Evolutionary conservation across 768 basidiomycete genomes (phyloP).

Genomic region (Russula sp.): DNA sequence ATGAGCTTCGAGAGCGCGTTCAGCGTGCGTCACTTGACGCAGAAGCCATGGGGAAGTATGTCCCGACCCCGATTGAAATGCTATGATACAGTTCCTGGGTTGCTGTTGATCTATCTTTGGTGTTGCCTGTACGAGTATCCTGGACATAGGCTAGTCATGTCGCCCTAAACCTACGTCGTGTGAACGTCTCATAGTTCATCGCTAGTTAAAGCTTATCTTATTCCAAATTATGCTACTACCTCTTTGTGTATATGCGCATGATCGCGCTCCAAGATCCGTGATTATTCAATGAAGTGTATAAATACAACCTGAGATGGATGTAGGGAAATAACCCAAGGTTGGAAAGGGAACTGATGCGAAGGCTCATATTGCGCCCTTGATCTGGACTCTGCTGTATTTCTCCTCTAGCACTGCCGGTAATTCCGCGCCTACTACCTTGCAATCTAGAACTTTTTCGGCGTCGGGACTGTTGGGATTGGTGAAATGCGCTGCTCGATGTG

Average conservation of each 20-base stretch:
- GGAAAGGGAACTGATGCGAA: constrained; percentile 11
- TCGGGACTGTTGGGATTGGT: constrained; percentile 58
- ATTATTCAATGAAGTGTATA: constrained; percentile 13
- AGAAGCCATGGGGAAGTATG: constrained; percentile 1
- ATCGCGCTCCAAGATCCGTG: constrained; percentile 1
- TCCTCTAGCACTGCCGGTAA: constrained; percentile 65
- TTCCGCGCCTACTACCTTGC: constrained; percentile 51
- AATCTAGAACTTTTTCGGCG: constrained; percentile 61
- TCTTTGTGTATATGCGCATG: not conserved
- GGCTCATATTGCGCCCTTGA: constrained; percentile 84
- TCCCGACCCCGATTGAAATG: not conserved
- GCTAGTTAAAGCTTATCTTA: not conserved
- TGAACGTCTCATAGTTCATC: not conserved
- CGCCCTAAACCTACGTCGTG: not conserved
- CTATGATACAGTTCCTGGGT: not conserved
- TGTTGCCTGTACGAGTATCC: not conserved
- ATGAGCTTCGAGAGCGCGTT: constrained; percentile 12
- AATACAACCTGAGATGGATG: constrained; percentile 7
- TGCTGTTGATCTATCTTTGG: not conserved
- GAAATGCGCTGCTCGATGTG: constrained; percentile 64
- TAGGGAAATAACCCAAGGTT: constrained; percentile 3
- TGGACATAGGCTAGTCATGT: not conserved
- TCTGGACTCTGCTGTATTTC: constrained; percentile 80
- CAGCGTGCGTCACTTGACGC: not conserved
- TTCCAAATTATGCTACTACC: not conserved